These are phyloP conservation scores for Aspergillus hortae DNA, from an alignment of 2,329 filamentous ascomycete genomes.

Conservation along the genomic window DNA sequence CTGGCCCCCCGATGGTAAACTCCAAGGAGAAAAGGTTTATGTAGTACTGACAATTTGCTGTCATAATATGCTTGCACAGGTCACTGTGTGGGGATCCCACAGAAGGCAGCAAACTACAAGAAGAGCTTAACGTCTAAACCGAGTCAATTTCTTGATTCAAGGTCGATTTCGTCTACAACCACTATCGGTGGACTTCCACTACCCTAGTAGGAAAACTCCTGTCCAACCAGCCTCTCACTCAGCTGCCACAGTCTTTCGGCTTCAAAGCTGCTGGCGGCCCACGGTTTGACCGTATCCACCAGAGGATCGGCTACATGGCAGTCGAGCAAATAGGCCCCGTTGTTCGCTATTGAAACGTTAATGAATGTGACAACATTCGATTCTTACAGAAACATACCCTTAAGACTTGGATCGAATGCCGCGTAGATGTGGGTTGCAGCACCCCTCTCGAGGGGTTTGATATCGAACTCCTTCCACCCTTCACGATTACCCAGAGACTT, in stretches of 20 bases:
- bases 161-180: too few relatives aligned
- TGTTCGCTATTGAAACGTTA: conserved; percentile 20
- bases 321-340: conserved; percentile 41
- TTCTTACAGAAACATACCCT: conserved; percentile 10
- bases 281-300: conserved; percentile 27
- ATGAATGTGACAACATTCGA: conserved; percentile 1
- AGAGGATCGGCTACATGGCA: conserved; percentile 39
- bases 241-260: conserved; percentile 46
- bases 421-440: conserved; percentile 32
- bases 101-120: too few relatives aligned
- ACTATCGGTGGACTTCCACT: too few relatives aligned
- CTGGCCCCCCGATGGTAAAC: too few relatives aligned
- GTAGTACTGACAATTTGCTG: too few relatives aligned
- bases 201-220: conserved; percentile 28
- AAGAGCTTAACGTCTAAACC: too few relatives aligned
- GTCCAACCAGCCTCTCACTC: conserved; percentile 43
- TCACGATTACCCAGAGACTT: conserved; percentile 15
- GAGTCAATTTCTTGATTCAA: too few relatives aligned
- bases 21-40: too few relatives aligned
- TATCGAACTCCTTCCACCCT: conserved; percentile 15
- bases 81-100: too few relatives aligned
- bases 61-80: too few relatives aligned
- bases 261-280: conserved; percentile 22
- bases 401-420: conserved; percentile 26
- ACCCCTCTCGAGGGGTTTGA: conserved; percentile 25